Evolutionary conservation across 371 early-diverging fungal species (phyloP).

Genomic region (Mortierella sp.): DNA sequence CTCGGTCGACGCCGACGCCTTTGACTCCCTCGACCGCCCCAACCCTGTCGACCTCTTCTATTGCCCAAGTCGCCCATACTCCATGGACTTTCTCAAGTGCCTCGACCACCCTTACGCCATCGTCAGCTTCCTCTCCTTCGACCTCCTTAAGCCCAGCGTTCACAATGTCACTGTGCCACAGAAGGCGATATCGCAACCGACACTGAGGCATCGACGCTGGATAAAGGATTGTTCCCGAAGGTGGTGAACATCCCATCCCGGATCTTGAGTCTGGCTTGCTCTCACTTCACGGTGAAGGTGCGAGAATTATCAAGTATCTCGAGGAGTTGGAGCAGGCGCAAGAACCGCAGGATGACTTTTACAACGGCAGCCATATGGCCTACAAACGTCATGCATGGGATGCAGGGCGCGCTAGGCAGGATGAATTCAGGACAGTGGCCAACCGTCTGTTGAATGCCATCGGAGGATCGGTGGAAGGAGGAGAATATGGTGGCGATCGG

Average conservation of each 20-base stretch:
- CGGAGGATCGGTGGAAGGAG: conserved; percentile 18
- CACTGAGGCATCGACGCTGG: conserved; percentile 16
- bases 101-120: background rate
- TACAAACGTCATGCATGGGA: background rate
- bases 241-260: background rate
- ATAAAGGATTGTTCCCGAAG: background rate
- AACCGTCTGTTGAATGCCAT: conserved; percentile 5
- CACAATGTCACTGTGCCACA: conserved; percentile 16
- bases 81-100: too few species aligned
- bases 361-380: background rate
- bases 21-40: too few species aligned
- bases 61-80: too few species aligned
- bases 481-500: conserved; percentile 12
- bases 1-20: background rate
- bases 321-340: background rate
- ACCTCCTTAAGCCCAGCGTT: background rate
- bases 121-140: background rate
- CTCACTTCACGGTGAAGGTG: background rate
- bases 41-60: background rate
- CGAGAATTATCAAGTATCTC: background rate
- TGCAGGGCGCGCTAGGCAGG: background rate
- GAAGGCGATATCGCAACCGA: conserved; percentile 24
- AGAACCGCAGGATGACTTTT: conserved; percentile 1
- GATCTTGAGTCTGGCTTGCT: conserved; percentile 9
- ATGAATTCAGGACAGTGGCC: background rate